These are phyloP conservation scores for Phialophora expanda DNA, from an alignment of 2,329 filamentous ascomycete genomes.

Conservation along the genomic window DNA sequence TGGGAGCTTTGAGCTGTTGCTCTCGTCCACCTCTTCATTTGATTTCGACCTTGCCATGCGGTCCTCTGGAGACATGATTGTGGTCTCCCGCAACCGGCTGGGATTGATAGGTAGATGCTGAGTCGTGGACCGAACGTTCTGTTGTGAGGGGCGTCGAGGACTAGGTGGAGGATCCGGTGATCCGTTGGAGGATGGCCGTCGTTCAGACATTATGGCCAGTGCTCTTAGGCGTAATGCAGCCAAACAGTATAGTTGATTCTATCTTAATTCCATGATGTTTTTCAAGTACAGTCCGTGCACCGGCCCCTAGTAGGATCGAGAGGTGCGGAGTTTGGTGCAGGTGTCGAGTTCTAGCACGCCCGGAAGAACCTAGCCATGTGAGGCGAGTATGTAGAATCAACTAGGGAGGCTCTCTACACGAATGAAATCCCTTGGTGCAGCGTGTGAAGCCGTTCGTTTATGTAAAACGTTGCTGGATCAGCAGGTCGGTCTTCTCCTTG, in stretches of 20 bases:
- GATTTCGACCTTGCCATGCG: constrained; percentile 32
- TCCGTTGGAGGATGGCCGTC: constrained; percentile 12
- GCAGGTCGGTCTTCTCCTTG: not conserved
- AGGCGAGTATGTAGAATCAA: not conserved
- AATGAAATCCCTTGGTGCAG: constrained; percentile 12
- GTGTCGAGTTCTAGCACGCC: not conserved
- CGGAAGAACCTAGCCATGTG: not conserved
- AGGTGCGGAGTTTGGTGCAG: not conserved
- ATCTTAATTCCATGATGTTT: constrained; percentile 18
- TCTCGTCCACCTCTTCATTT: constrained; percentile 18
- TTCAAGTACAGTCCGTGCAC: not conserved
- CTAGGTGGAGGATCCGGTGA: constrained; percentile 29
- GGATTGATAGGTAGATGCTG: constrained; percentile 36
- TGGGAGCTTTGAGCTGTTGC: not conserved
- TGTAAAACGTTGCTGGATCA: not conserved
- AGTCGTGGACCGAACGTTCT: constrained; percentile 19
- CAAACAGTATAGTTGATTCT: not conserved
- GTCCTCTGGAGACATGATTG: constrained; percentile 37
- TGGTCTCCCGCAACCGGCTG: constrained; percentile 38
- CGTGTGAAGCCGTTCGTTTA: constrained; percentile 1
- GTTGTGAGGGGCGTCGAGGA: constrained; percentile 24
- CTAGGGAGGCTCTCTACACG: not conserved
- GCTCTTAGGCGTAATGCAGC: not conserved
- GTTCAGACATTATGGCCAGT: constrained; percentile 20
- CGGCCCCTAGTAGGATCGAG: not conserved